Percentiles rank a stretch among this genome's conserved stretches.
These are phyloP conservation scores for Euphorbia peplus DNA, from an alignment of 345 rosid genomes.

Conservation along the genomic window DNA sequence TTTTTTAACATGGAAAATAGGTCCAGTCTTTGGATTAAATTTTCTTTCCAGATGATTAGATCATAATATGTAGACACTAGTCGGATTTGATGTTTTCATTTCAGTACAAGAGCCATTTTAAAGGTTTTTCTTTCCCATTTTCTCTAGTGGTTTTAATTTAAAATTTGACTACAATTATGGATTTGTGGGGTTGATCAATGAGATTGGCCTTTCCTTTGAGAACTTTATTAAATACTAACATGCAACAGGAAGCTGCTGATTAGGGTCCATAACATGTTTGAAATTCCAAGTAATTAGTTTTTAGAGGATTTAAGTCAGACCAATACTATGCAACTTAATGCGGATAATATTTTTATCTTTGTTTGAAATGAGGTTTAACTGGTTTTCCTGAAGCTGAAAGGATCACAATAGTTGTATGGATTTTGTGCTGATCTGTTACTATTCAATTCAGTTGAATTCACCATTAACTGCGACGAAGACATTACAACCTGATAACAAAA, in stretches of 20 bases:
- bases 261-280: neutral
- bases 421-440: constrained; percentile 11
- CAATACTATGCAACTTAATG: neutral
- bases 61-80: neutral
- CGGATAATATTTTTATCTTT: neutral
- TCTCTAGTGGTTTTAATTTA: neutral
- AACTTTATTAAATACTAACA: neutral
- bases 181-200: neutral
- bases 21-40: neutral
- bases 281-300: neutral
- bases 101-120: neutral
- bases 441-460: constrained; percentile 47
- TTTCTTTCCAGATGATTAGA: constrained; percentile 10
- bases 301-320: neutral
- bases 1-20: neutral
- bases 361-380: neutral
- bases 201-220: neutral
- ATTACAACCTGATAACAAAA: constrained; percentile 50
- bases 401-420: neutral
- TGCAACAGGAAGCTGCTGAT: neutral
- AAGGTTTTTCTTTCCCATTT: neutral
- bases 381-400: neutral
- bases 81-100: neutral
- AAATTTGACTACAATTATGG: neutral
- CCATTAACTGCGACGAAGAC: constrained; percentile 50